Evolutionary conservation across 305 asterid genomes (phyloP), one percentile per base, ranked within the genome.

Genomic region (Solanum hybrid): DNA sequence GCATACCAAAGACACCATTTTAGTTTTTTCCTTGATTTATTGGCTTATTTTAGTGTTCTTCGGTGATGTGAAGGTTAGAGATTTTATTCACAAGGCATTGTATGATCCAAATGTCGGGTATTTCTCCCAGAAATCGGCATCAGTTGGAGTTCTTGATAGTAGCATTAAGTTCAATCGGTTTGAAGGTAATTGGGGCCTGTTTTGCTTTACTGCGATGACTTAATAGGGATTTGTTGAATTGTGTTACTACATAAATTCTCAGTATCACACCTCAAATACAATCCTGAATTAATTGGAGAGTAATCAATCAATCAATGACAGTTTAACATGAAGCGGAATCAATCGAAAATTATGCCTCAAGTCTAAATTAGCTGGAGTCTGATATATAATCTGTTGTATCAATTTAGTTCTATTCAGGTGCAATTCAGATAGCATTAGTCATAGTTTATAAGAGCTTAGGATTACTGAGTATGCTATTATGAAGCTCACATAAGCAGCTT

Each of bases 91-190:
- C 88, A 93, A 94, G 91, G 97, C 98, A 89, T 76, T 97, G 89
- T 97, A 96, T 92, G 98, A 97, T 88, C 97, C 97, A 14, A 91
- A 94, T 37, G 94, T 94, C 8, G 98, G 99, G 42, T 97, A 97
- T 92, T 97, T 97, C 90, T 95, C 98, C 81, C 97, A 95, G 91
- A 96, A 98, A 92, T 92, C 98, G 57, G 92, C 95, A 67, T 95
- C 99, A 24, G 98, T 97, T 90, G 99, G 99, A 90, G 96, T 95
- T 89, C 97, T 97, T 87, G 98, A 97, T 90, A 91, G 93, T 88
- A 95, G 95, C 95, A 96, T 96, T 81, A 95, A 94, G 94, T 97
- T 95, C 93, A 93, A 93, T 92, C 94, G 93, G 91, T 94, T 96
- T 83, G 92, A 91, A 92, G 99, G 99, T 97, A 90, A 69, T 75